Evolutionary conservation across 495 filamentous ascomycete species (phyloP).

Genomic region (Geopyxis carbonaria): DNA sequence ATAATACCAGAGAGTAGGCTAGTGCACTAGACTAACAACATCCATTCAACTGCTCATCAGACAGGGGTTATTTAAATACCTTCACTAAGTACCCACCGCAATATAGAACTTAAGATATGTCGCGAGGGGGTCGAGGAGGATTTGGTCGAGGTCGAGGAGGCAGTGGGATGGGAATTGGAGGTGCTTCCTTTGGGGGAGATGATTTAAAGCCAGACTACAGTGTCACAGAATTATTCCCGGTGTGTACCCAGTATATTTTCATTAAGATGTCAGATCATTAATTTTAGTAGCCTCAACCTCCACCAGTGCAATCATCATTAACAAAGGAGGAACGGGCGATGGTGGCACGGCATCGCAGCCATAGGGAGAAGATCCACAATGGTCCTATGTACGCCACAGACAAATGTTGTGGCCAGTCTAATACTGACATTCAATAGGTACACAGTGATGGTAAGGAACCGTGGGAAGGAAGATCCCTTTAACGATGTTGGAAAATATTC

Average conservation of each 20-base stretch:
- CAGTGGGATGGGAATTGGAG: conserved; percentile 10
- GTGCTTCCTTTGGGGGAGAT: conserved; percentile 12
- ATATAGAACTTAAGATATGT: conserved; percentile 15
- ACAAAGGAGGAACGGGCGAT: conserved; percentile 21
- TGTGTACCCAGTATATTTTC: conserved; percentile 2
- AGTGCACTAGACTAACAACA: too few species aligned
- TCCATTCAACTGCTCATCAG: too few species aligned
- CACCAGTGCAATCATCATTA: conserved; percentile 19
- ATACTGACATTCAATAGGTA: conserved; percentile 10
- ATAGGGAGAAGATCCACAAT: conserved; percentile 24
- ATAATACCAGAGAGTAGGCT: too few species aligned
- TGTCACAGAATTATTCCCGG: conserved; percentile 23
- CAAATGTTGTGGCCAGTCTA: not conserved
- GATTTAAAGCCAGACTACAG: conserved; percentile 24
- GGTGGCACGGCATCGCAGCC: conserved; percentile 18
- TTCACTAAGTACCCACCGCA: too few species aligned
- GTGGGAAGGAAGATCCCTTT: conserved; percentile 22
- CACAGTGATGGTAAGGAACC: conserved; percentile 20
- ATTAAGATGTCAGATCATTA: not conserved
- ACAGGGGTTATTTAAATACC: too few species aligned
- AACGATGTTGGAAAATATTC: conserved; percentile 22
- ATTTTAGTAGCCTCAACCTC: conserved; percentile 16
- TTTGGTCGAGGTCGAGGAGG: conserved; percentile 16
- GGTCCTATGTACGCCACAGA: conserved; percentile 23
- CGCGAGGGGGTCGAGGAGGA: conserved; percentile 21